These are phyloP conservation scores for Niebla homalea DNA, from an alignment of 495 filamentous ascomycete species.

Conservation along the genomic window DNA sequence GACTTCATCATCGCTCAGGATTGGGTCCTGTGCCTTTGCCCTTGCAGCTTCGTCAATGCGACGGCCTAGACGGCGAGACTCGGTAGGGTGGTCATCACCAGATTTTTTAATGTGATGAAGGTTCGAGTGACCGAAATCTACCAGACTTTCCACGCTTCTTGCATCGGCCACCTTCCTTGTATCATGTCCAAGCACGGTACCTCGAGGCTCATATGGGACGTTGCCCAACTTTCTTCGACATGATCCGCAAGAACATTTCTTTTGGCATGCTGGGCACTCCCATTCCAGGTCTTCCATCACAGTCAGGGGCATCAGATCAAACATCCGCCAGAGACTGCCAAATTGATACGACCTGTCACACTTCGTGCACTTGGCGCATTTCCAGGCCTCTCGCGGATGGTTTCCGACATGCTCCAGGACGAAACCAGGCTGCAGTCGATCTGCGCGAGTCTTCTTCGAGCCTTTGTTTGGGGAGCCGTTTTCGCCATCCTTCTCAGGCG, in stretches of 20 bases:
- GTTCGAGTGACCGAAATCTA: slow-evolving; percentile 77
- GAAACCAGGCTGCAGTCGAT: slow-evolving; percentile 32
- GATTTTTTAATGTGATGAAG: slow-evolving; percentile 57
- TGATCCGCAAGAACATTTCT: slow-evolving; percentile 68
- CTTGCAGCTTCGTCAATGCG: slow-evolving; percentile 37
- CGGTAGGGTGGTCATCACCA: slow-evolving; percentile 28
- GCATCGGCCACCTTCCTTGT: slow-evolving; percentile 79
- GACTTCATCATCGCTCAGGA: slow-evolving; percentile 28
- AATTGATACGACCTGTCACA: slow-evolving; percentile 74
- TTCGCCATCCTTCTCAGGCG: slow-evolving; percentile 27
- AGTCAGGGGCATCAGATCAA: slow-evolving; percentile 68
- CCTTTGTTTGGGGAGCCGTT: slow-evolving; percentile 32
- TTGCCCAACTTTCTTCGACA: slow-evolving; percentile 50
- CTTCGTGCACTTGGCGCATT: slow-evolving; percentile 59
- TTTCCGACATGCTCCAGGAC: slow-evolving; percentile 68
- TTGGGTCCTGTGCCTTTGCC: slow-evolving; percentile 29
- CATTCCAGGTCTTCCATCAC: slow-evolving; percentile 68
- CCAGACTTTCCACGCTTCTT: slow-evolving; percentile 72
- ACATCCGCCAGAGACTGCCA: slow-evolving; percentile 75
- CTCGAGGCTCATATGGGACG: slow-evolving; percentile 67
- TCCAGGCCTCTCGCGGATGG: slow-evolving; percentile 63
- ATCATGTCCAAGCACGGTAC: slow-evolving; percentile 75
- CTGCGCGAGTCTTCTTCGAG: slow-evolving; percentile 29
- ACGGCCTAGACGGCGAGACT: slow-evolving; percentile 33
- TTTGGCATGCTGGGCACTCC: slow-evolving; percentile 75